Percentiles rank a stretch among this genome's conserved stretches.
Evolutionary conservation across 1,284 basidiomycete genomes (phyloP).

Genomic region (Puccinia polysora): DNA sequence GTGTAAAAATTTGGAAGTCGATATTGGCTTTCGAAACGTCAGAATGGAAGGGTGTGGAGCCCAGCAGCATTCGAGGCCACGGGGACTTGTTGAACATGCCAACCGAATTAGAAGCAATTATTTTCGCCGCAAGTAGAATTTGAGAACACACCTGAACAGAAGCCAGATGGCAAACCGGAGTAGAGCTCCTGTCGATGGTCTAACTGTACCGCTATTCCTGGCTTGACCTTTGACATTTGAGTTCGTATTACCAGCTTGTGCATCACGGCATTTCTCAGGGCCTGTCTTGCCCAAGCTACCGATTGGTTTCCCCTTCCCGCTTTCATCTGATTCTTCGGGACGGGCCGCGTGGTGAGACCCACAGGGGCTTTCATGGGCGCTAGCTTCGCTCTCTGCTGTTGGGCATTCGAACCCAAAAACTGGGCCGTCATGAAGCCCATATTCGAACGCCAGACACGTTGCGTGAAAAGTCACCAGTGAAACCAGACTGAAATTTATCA

Average conservation of each 20-base stretch:
- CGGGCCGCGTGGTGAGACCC: too few species aligned
- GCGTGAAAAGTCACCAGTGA: slow-evolving; percentile 38
- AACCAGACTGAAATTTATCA: slow-evolving; percentile 27
- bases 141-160: slow-evolving; percentile 26
- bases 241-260: too few species aligned
- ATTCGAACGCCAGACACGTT: slow-evolving; percentile 29
- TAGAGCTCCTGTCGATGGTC: slow-evolving; percentile 12
- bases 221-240: slow-evolving; percentile 1
- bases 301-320: too few species aligned
- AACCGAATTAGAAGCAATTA: neutral
- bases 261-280: too few species aligned
- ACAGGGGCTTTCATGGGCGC: neutral
- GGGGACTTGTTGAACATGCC: slow-evolving; percentile 21
- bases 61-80: slow-evolving; percentile 25
- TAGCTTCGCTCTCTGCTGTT: neutral
- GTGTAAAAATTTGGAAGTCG: slow-evolving; percentile 1
- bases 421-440: slow-evolving; percentile 34
- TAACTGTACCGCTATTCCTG: neutral
- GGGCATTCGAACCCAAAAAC: slow-evolving; percentile 10
- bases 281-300: neutral
- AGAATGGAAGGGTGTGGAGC: slow-evolving; percentile 27
- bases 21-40: slow-evolving; percentile 26
- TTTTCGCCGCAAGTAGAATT: slow-evolving; percentile 3
- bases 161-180: slow-evolving; percentile 34
- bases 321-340: too few species aligned